phyloP scores from a whole-genome alignment of 2,329 filamentous ascomycete genomes.

The Aspergillus sp. region DNA sequence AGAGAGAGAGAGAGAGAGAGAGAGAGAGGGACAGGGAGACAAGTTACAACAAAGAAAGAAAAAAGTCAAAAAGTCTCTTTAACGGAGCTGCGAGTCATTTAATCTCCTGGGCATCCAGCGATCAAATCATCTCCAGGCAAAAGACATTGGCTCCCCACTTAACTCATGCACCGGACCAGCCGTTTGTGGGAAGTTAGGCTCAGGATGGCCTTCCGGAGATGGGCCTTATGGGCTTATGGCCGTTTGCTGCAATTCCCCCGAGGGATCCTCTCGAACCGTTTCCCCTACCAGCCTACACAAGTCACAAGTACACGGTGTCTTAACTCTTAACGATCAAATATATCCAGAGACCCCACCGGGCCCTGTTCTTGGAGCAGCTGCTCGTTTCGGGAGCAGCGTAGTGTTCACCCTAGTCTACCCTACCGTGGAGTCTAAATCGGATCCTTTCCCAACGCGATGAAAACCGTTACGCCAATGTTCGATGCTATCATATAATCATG shows the following conservation, averaged over 20 bases:
- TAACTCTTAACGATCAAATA: neutral
- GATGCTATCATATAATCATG: conserved; percentile 8
- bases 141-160: conserved; percentile 21
- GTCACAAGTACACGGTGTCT: neutral
- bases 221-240: neutral
- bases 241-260: neutral
- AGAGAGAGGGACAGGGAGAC: too few species aligned
- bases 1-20: too few species aligned
- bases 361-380: conserved; percentile 1
- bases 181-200: conserved; percentile 2
- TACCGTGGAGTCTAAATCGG: conserved; percentile 11
- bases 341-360: neutral
- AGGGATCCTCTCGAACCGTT: neutral
- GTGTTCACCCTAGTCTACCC: conserved; percentile 12
- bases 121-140: conserved; percentile 5
- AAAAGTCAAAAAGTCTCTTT: neutral
- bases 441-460: conserved; percentile 16
- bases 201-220: neutral
- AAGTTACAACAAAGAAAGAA: neutral
- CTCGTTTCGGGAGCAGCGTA: conserved; percentile 9
- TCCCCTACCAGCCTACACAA: too few species aligned
- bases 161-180: conserved; percentile 27
- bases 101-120: conserved; percentile 3
- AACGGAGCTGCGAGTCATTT: conserved; percentile 21
- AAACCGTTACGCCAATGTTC: conserved; percentile 35